Evolutionary conservation across 2,329 filamentous ascomycete species (phyloP), one percentile per base, ranked within the genome.

Genomic region (Fusarium hostae): DNA sequence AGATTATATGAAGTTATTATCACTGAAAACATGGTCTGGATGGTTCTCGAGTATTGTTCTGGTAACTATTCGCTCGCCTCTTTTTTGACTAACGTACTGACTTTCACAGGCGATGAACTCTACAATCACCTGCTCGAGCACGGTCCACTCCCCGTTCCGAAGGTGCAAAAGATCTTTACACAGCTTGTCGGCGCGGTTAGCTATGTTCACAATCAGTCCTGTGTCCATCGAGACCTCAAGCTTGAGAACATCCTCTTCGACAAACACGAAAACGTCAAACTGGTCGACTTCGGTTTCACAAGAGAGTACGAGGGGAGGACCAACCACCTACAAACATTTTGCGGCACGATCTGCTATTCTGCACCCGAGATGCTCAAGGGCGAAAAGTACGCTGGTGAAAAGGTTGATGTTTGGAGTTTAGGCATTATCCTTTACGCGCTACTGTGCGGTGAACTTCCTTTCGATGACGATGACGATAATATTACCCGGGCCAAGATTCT

Each of bases 291-390:
- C 84, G 96, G 96, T 22, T 99, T 99, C 79, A 99, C 96, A 15
- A 88, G 96, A 73, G 96, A 99, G 82, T 99, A 99, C 81, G 94
- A 98, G 81, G 95, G 95, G 66, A 94, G 97, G 76, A 89, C 94
- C 34, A 98, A 95, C 80, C 95, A 98, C 78, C 84, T 99, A 60
- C 95, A 98, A 81, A 99, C 96, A 2, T 99, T 97, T 82, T 99
- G 96, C 80, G 96, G 96, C 9, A 99, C 96, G 0, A 92, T 99
- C 70, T 98, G 95, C 83, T 99, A 99, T 82, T 97, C 94, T 59
- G 96, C 96, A 5, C 96, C 96, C 4, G 96, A 99, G 82, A 99
- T 99, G 96, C 87, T 99, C 43, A 97, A 96, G 81, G 96, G 95
- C 41, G 96, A 99, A 81, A 98, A 97, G 81, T 99, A 99, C 79